A percentile compares a stretch with the other conserved stretches of the same genome.
Evolutionary conservation across 441 rosid species (phyloP).

Genomic region (Erodium moschatum): DNA sequence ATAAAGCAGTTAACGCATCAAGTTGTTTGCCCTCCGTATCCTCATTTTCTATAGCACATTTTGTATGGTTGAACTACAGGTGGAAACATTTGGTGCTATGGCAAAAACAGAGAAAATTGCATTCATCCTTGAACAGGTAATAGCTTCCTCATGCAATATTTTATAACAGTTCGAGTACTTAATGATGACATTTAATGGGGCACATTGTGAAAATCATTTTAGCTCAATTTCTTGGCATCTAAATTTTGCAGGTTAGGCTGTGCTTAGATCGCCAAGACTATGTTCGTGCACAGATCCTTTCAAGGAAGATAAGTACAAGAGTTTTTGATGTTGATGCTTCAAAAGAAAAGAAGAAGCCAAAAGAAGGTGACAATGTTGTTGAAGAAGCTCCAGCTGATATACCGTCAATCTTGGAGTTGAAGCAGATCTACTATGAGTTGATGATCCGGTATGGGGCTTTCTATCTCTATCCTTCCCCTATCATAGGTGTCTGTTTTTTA

Average conservation of each 20-base stretch:
- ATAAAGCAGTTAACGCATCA: background rate
- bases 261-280: conserved; percentile 91
- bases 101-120: conserved; percentile 99
- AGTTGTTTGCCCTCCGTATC: background rate
- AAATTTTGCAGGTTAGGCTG: conserved; percentile 62
- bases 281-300: conserved; percentile 91
- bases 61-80: conserved; percentile 35
- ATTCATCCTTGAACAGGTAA: conserved; percentile 91
- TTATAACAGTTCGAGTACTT: background rate
- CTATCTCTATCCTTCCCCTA: background rate
- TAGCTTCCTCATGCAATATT: conserved; percentile 12
- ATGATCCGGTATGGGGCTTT: conserved; percentile 60
- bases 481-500: background rate
- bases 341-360: conserved; percentile 88
- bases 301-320: conserved; percentile 86
- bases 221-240: background rate
- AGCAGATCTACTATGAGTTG: conserved; percentile 70
- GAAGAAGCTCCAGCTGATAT: conserved; percentile 95
- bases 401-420: conserved; percentile 82
- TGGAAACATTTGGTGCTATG: conserved; percentile 98
- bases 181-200: background rate
- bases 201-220: background rate
- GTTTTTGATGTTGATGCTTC: conserved; percentile 74
- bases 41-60: background rate
- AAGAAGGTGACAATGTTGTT: conserved; percentile 75